Evolutionary conservation across 495 filamentous ascomycete genomes (phyloP).

Genomic region (Aspergillus wentii): DNA sequence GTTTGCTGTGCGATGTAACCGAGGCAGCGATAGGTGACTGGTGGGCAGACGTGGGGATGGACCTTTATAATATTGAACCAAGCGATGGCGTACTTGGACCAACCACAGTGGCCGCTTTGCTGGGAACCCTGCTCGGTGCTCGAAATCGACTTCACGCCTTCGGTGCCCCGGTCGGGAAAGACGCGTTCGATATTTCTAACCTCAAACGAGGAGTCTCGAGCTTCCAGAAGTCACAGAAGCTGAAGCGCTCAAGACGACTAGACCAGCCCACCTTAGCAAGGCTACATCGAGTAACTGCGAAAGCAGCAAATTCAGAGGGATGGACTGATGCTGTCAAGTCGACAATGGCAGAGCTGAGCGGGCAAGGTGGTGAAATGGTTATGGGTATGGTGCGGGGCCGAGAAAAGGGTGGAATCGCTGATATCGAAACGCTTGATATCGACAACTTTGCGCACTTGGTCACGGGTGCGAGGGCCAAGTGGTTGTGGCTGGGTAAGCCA

Average conservation of each 20-base stretch:
- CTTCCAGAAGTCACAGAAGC: constrained; percentile 86
- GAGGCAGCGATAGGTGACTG: constrained; percentile 88
- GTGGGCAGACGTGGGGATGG: constrained; percentile 92
- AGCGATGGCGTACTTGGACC: constrained; percentile 88
- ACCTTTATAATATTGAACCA: constrained; percentile 86
- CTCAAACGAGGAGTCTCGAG: constrained; percentile 77
- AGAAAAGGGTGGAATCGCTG: constrained; percentile 84
- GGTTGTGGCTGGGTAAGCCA: constrained; percentile 89
- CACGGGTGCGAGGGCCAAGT: constrained; percentile 78
- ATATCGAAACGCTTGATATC: constrained; percentile 86
- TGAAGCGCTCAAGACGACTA: constrained; percentile 69
- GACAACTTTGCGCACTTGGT: constrained; percentile 74
- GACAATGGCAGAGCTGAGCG: constrained; percentile 87
- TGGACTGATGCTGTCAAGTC: constrained; percentile 91
- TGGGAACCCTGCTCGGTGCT: constrained; percentile 85
- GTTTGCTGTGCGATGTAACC: constrained; percentile 86
- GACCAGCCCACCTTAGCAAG: constrained; percentile 78
- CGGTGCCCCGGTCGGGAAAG: constrained; percentile 81
- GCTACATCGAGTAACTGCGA: constrained; percentile 76
- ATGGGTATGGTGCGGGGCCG: constrained; percentile 87
- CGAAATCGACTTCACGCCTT: constrained; percentile 79
- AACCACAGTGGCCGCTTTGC: constrained; percentile 81
- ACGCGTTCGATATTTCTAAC: constrained; percentile 80
- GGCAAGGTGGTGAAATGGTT: constrained; percentile 92
- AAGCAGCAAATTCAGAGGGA: constrained; percentile 77